These are phyloP conservation scores for Silene conica DNA, from an alignment of 148 eudicot species.

Conservation along the genomic window DNA sequence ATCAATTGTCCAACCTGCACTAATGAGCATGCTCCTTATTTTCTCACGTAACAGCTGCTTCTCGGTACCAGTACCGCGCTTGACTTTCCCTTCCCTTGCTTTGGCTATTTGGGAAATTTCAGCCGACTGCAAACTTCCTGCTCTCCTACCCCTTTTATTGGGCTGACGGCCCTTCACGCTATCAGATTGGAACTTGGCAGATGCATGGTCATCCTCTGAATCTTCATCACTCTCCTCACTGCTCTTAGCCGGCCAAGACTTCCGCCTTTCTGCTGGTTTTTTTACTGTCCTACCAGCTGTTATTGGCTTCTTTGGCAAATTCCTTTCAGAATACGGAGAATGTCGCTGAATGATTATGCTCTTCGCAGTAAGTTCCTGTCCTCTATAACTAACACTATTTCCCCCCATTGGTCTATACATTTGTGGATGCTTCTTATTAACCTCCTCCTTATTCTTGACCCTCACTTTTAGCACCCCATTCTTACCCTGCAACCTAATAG, in stretches of 20 bases:
- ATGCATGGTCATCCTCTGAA: conserved; percentile 48
- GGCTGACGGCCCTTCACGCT: conserved; percentile 34
- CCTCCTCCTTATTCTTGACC: conserved; percentile 66
- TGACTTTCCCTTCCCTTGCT: conserved; percentile 52
- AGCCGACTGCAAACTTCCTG: conserved; percentile 39
- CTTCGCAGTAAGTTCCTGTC: conserved; percentile 40
- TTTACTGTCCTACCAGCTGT: conserved; percentile 27
- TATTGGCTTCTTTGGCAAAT: conserved; percentile 34
- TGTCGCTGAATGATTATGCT: conserved; percentile 27
- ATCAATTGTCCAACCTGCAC: conserved; percentile 97
- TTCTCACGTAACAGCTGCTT: conserved; percentile 86
- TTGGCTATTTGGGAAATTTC: conserved; percentile 39
- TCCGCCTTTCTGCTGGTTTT: conserved; percentile 31
- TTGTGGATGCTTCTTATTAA: conserved; percentile 24
- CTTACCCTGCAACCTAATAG: conserved; percentile 88
- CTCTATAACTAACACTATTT: conserved; percentile 34
- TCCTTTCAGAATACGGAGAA: conserved; percentile 42
- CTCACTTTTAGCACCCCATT: conserved; percentile 86
- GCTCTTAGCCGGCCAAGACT: conserved; percentile 30
- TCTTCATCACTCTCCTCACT: conserved; percentile 37
- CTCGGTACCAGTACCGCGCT: conserved; percentile 88
- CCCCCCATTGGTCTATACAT: conserved; percentile 32
- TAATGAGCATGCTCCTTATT: conserved; percentile 67
- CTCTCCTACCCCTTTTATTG: conserved; percentile 40
- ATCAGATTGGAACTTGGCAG: conserved; percentile 34